Base-by-base conservation (phyloP, 371 early-diverging fungal species). In the Mortierella sp. region DNA sequence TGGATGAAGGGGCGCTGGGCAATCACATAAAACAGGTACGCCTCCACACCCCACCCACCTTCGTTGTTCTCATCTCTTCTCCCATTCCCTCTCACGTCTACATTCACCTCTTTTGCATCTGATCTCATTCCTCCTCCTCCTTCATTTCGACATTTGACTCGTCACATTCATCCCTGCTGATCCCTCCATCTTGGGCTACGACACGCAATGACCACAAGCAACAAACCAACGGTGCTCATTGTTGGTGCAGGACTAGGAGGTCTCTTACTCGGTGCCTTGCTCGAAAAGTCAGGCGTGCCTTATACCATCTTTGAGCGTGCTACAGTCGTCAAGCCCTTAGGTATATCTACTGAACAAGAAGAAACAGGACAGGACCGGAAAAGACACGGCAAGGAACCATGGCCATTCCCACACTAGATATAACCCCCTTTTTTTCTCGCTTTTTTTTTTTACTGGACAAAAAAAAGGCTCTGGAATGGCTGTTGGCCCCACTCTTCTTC, bases 221-320 rank as follows among this genome's bases (percentile, higher is more conserved):
- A 61, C 6, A 61, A 61, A 16, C 64, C 64, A 5, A 61, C 37
- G 2, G 64, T 61, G 3, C 31, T 61, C 4, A 61, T 61, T 31
- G 61, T 61, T 31, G 61, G 61, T 31, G 61, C 61, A 34, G 61
- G 61, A 5, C 37, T 61, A 34, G 64, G 64, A 37, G 64, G 64
- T 1, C 64, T 61, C 19, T 6, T 61, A 34, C 64, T 61, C 13
- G 64, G 64, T 2, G 64, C 64, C 64, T 31, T 61, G 34, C 64
- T 61, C 37, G 64, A 61, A 16, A 61, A 61, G 21, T 31, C 31
- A 6, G 21, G 21, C 14, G 64, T 61, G 1, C 64, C 64, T 10
- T 61, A 61, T 34, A 61, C 6, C 37, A 61, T 61, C 21, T 61
- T 61, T 37, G 64, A 61, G 37, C 64, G 64, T 16, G 37, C 64